Conservation (phyloP, 2,329 filamentous ascomycete species). For the Sporothrix variecibatus region DNA sequence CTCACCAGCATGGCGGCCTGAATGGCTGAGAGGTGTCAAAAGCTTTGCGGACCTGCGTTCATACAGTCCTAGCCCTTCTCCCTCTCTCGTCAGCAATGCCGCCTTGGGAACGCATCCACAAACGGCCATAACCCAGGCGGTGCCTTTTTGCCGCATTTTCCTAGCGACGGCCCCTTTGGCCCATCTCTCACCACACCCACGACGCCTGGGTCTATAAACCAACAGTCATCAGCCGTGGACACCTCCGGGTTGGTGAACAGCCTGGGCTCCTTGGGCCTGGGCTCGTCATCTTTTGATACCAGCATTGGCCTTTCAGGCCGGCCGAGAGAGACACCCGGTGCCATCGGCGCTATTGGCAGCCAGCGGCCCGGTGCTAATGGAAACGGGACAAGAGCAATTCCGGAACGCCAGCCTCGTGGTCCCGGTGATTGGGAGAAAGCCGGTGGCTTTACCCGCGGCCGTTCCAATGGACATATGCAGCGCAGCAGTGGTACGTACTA, state of each 20-base stretch:
- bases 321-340: conserved; percentile 56
- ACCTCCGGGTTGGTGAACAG: conserved; percentile 48
- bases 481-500: conserved; percentile 57
- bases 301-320: conserved; percentile 39
- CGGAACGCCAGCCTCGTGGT: conserved; percentile 65
- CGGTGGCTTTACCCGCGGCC: conserved; percentile 56
- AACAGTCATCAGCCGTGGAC: conserved; percentile 33
- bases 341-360: conserved; percentile 68
- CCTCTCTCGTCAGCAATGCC: conserved; percentile 60
- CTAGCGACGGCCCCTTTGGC: conserved; percentile 40
- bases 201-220: conserved; percentile 39
- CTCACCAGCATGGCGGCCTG: conserved; percentile 57
- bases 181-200: conserved; percentile 44
- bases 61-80: conserved; percentile 90
- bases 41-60: conserved; percentile 95
- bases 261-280: conserved; percentile 54
- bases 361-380: conserved; percentile 59
- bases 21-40: conserved; percentile 89
- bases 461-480: conserved; percentile 62
- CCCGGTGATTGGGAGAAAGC: conserved; percentile 60
- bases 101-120: conserved; percentile 48
- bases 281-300: conserved; percentile 49
- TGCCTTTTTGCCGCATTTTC: conserved; percentile 50
- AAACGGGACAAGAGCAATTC: conserved; percentile 40
- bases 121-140: conserved; percentile 35